These are phyloP conservation scores for Leishmania tarentolae DNA, from an alignment of 208 protist genomes.

Conservation along the genomic window DNA sequence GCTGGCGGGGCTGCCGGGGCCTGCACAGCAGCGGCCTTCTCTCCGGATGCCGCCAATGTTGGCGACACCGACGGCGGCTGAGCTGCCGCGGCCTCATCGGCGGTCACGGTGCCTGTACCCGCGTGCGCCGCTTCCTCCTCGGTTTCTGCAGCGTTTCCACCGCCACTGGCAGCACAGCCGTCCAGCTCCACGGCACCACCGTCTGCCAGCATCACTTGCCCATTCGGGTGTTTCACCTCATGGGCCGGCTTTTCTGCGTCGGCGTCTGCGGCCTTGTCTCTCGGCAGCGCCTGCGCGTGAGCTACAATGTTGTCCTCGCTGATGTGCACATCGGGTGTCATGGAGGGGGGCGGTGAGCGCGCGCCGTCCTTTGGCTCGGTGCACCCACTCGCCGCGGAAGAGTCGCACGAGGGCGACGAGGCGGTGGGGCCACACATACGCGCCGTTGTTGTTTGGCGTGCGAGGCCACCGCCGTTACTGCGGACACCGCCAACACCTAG, in stretches of 20 bases:
- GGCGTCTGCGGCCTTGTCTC: not conserved
- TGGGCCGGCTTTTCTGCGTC: not conserved
- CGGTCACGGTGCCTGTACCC: not conserved
- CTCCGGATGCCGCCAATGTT: not conserved
- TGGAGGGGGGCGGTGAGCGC: not conserved
- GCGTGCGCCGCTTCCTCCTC: conserved; percentile 1
- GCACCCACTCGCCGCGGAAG: not conserved
- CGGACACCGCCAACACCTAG: not conserved
- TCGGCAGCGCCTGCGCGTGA: not conserved
- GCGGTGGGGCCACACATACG: not conserved
- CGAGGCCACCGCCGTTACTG: not conserved
- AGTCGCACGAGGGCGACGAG: not conserved
- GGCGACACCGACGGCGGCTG: not conserved
- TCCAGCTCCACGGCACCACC: not conserved
- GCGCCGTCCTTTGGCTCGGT: not conserved
- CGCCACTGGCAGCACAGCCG: not conserved
- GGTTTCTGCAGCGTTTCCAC: conserved; percentile 3
- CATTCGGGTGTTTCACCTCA: not conserved
- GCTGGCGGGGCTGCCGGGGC: not conserved
- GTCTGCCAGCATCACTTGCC: not conserved
- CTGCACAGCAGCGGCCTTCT: not conserved
- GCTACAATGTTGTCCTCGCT: not conserved
- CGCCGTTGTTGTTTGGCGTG: not conserved
- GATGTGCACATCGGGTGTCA: not conserved
- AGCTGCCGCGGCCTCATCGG: not conserved